Evolutionary conservation across 106 monocot species (phyloP).

Genomic region (Phalaenopsis equestris): DNA sequence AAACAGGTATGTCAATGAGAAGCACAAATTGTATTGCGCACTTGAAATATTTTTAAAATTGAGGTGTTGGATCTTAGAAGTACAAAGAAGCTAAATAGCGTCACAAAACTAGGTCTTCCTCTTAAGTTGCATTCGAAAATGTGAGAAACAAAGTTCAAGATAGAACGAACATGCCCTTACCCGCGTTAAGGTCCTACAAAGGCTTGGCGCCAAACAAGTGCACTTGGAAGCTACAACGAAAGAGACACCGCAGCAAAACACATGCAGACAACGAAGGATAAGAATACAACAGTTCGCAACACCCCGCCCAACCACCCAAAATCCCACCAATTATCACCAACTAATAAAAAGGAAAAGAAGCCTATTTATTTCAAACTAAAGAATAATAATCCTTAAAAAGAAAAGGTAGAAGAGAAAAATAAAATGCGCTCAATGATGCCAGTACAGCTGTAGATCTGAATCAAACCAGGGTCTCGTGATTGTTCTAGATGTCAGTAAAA

Average conservation of each 20-base stretch:
- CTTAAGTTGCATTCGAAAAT: no score
- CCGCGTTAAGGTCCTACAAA: not conserved
- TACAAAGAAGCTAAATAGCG: no score
- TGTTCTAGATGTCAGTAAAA: not conserved
- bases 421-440: not conserved
- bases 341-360: not conserved
- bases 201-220: not conserved
- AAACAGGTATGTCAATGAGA: no score
- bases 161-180: not conserved
- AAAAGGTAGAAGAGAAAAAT: not conserved
- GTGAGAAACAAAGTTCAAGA: not conserved
- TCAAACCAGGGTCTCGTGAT: not conserved
- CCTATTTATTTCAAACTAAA: not conserved
- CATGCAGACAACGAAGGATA: slow-evolving; percentile 1
- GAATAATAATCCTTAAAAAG: not conserved
- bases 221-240: not conserved
- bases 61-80: no score
- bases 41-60: no score
- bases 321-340: not conserved
- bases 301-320: not conserved
- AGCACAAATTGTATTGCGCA: no score
- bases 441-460: not conserved
- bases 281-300: not conserved
- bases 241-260: not conserved
- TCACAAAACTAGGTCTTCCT: no score